These are phyloP conservation scores for Ilex paraguariensis DNA, from an alignment of 305 asterid species.

Conservation along the genomic window DNA sequence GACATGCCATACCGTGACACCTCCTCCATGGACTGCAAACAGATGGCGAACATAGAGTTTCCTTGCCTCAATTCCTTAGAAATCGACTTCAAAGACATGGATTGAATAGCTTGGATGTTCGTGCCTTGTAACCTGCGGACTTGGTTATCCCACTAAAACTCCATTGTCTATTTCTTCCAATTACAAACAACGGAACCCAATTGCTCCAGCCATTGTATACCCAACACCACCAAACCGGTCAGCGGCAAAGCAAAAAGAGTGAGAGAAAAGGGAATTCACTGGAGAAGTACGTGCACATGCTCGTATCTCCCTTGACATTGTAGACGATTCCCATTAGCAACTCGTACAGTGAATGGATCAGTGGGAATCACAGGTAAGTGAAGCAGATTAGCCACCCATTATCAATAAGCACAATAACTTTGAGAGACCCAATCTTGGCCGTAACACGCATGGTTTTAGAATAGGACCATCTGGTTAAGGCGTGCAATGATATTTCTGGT, in stretches of 20 bases:
- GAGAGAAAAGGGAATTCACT: neutral
- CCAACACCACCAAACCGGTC: neutral
- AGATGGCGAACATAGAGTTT: neutral
- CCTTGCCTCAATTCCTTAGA: neutral
- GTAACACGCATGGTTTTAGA: neutral
- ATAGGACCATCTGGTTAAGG: neutral
- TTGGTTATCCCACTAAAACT: neutral
- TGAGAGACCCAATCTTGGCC: neutral
- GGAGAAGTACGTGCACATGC: neutral
- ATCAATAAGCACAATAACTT: neutral
- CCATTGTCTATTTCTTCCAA: neutral
- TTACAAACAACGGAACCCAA: neutral
- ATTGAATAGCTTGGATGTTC: neutral
- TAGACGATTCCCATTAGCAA: neutral
- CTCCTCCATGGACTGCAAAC: neutral
- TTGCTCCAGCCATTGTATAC: neutral
- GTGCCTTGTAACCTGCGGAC: neutral
- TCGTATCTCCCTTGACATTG: neutral
- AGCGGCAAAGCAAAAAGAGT: neutral
- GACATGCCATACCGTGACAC: neutral
- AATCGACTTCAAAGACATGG: neutral
- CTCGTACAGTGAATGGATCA: constrained; percentile 1
- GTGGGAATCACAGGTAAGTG: neutral
- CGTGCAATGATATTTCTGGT: neutral
- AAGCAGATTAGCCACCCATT: neutral